Base-by-base conservation (phyloP, 768 basidiomycete species). In the Lactarius quietus region DNA sequence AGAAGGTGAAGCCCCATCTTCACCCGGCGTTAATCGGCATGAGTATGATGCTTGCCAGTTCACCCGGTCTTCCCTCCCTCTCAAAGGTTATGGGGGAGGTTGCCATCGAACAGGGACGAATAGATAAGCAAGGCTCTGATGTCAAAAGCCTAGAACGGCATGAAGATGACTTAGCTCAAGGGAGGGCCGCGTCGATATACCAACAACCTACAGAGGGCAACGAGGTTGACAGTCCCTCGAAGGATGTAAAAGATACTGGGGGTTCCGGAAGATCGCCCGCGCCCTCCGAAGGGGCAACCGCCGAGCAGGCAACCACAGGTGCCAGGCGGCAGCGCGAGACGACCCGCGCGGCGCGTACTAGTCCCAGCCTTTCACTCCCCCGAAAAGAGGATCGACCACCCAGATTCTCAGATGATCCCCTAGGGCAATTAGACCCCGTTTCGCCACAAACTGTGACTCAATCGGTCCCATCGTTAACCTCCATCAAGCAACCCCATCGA, bases 81-180 rank as follows among this genome's bases (percentile, higher is more conserved):
- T 85, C 88, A 1, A 81, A 84, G n/a, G 76, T 86, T 4, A 85
- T 89, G 74, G 95, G 95, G 6, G 78, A 89, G 66, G 88, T 96
- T 57, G 91, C 93, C 2, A 78, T 98, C 57, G 93, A 93, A 69
- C 96, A 98, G 77, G 95, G 95, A 1, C 82, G 93, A 20, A 80
- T 82, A 59, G 87, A 89, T 65, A 88, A 90, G 60, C 81, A 82
- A n/a, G 80, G 78, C 1, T 74, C 76, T 62, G 78, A 80, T 62
- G 73, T 80, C 26, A 82, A 79, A 72, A 84, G 84, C 67, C 72
- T 85, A 28, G 80, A 85, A 68, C 70, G 76, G 17, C 75, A 76
- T 8, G 80, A 81, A 48, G 82, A 84, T 45, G 82, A 82, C 20
- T 71, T 78, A 55, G 69, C 26, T 74, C 76, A 56, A 17, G 68